Percentiles rank a stretch among this genome's conserved stretches.
These are phyloP conservation scores for Picocystis sp. DNA, from an alignment of 163 green algal species.

Conservation along the genomic window DNA sequence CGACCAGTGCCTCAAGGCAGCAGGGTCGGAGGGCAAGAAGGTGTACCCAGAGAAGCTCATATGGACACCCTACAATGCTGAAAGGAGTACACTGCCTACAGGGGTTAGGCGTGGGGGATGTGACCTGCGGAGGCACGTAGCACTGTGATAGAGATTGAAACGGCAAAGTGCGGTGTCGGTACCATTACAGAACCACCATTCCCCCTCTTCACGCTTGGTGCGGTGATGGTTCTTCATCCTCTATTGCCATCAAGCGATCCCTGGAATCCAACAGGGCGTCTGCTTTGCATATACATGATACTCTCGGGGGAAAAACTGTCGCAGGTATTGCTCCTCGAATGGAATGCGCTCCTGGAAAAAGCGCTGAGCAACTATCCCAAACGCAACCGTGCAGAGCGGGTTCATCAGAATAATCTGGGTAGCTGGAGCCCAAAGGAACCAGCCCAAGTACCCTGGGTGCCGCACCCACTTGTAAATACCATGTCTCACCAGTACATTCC, in stretches of 20 bases:
- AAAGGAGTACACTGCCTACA: slow-evolving; percentile 35
- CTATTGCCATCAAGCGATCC: slow-evolving; percentile 23
- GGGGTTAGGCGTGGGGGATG: no score
- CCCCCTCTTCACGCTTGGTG: no score
- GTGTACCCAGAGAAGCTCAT: slow-evolving; percentile 88
- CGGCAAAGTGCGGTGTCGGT: no score
- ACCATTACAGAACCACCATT: no score
- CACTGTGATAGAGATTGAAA: no score
- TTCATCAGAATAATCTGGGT: slow-evolving; percentile 65
- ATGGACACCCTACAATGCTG: slow-evolving; percentile 77
- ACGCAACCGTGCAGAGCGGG: slow-evolving; percentile 28
- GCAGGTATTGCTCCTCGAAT: slow-evolving; percentile 41
- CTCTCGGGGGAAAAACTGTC: slow-evolving; percentile 32
- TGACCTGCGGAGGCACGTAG: no score
- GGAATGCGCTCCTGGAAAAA: slow-evolving; percentile 46
- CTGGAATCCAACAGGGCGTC: slow-evolving; percentile 35
- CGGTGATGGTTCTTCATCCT: no score
- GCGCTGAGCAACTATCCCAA: slow-evolving; percentile 27
- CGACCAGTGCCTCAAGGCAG: slow-evolving; percentile 61
- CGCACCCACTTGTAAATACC: slow-evolving; percentile 26
- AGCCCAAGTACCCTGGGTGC: slow-evolving; percentile 70
- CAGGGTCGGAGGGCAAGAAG: slow-evolving; percentile 36
- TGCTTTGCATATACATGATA: slow-evolving; percentile 24
- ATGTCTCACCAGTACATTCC: slow-evolving; percentile 9
- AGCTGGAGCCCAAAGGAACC: slow-evolving; percentile 49